Conservation (phyloP, 305 asterid genomes). For the Rubia peregrina region DNA sequence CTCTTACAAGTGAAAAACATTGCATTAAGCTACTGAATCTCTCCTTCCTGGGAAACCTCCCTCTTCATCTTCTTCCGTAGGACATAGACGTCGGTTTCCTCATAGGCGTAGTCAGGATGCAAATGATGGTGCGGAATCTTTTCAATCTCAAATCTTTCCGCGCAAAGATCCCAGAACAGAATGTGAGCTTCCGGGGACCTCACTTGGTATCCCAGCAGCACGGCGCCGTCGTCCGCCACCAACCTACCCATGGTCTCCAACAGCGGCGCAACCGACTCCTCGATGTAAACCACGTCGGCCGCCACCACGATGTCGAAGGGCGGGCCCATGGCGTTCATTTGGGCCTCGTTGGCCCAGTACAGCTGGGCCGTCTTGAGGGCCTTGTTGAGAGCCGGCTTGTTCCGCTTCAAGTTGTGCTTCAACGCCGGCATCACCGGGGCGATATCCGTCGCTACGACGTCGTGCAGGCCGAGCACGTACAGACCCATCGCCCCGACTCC, state of each 20-base stretch:
- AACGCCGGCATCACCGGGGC: constrained; percentile 96
- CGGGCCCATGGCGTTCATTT: constrained; percentile 41
- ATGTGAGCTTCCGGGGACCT: constrained; percentile 79
- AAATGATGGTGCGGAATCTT: constrained; percentile 75
- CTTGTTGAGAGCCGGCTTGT: constrained; percentile 59
- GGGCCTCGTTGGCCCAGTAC: constrained; percentile 72
- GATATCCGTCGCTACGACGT: constrained; percentile 72
- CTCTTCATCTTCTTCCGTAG: constrained; percentile 38
- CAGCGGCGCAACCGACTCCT: constrained; percentile 73
- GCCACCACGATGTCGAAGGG: constrained; percentile 84
- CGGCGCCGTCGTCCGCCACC: constrained; percentile 72
- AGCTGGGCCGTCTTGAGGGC: constrained; percentile 49
- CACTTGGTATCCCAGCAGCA: constrained; percentile 72
- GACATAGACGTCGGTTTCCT: constrained; percentile 70
- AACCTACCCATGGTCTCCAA: constrained; percentile 51
- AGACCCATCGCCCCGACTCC: constrained; percentile 84
- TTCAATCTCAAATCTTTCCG: constrained; percentile 46
- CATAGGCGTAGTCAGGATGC: constrained; percentile 82
- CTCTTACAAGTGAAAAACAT: too few species aligned
- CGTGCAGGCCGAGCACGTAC: constrained; percentile 64
- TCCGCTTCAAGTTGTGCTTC: constrained; percentile 70
- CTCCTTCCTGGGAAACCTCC: neutral
- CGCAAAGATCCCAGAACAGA: constrained; percentile 66
- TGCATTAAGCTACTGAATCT: neutral
- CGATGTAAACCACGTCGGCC: constrained; percentile 79